Evolutionary conservation across 2,329 filamentous ascomycete genomes (phyloP).

Genomic region (Talaromyces sp.): DNA sequence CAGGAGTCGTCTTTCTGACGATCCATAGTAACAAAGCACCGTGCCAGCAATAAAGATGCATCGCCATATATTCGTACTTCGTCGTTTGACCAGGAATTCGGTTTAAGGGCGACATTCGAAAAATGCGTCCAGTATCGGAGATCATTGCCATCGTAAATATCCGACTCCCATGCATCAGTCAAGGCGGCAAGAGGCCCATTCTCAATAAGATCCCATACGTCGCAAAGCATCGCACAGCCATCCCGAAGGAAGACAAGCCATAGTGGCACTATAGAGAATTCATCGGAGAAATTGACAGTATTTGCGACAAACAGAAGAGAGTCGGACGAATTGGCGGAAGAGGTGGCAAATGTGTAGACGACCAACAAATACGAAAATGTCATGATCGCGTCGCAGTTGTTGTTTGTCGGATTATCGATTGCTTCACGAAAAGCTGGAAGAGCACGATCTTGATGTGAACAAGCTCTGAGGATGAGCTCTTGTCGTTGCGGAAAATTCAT

Average conservation of each 20-base stretch:
- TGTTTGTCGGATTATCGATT: slow-evolving; percentile 16
- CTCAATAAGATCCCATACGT: slow-evolving; percentile 23
- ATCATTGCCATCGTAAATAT: neutral
- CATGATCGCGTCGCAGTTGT: slow-evolving; percentile 23
- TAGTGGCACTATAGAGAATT: slow-evolving; percentile 13
- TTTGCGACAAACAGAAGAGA: slow-evolving; percentile 20
- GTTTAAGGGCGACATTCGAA: neutral
- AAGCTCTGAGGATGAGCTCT: slow-evolving; percentile 27
- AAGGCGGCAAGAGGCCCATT: slow-evolving; percentile 18
- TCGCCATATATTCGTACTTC: neutral
- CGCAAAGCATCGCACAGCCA: slow-evolving; percentile 25
- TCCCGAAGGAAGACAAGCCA: slow-evolving; percentile 26
- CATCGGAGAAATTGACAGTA: neutral
- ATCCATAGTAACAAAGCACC: neutral
- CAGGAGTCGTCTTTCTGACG: slow-evolving; percentile 20
- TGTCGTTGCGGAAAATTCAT: slow-evolving; percentile 22
- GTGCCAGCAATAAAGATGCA: neutral
- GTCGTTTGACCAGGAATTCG: neutral
- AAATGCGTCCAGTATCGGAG: neutral
- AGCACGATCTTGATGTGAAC: slow-evolving; percentile 5
- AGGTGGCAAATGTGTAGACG: slow-evolving; percentile 21
- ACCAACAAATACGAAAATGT: slow-evolving; percentile 23
- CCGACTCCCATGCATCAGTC: slow-evolving; percentile 25
- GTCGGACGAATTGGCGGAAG: slow-evolving; percentile 21
- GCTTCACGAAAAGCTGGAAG: slow-evolving; percentile 17